These are phyloP conservation scores for Colletotrichum spaethianum DNA, from an alignment of 2,329 filamentous ascomycete genomes.

Conservation along the genomic window DNA sequence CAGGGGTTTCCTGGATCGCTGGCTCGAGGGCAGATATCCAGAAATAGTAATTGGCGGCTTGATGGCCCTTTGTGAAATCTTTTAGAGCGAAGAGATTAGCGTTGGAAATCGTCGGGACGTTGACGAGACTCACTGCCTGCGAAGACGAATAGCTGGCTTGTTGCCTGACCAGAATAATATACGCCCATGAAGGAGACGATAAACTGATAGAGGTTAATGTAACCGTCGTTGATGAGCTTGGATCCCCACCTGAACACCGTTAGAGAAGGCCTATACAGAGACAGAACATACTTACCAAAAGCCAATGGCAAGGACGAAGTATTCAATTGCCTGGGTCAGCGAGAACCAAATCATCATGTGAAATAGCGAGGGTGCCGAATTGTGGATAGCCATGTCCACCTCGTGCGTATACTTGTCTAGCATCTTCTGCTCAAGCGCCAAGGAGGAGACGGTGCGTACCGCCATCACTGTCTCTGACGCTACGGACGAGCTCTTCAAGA, in stretches of 20 bases:
- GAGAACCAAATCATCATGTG: conserved; percentile 46
- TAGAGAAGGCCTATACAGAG: conserved; percentile 38
- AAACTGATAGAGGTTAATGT: conserved; percentile 33
- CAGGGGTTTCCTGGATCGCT: neutral
- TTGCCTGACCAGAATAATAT: conserved; percentile 44
- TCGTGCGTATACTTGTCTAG: conserved; percentile 48
- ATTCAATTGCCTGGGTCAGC: conserved; percentile 48
- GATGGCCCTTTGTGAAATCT: neutral
- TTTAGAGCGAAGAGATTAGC: neutral
- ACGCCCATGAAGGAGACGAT: conserved; percentile 52
- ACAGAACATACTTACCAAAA: conserved; percentile 50
- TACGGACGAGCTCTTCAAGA: conserved; percentile 57
- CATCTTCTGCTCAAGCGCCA: conserved; percentile 54
- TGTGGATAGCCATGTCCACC: conserved; percentile 45
- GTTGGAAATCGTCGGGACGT: neutral
- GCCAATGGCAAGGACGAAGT: conserved; percentile 51
- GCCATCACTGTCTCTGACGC: conserved; percentile 61
- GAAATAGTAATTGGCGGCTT: neutral
- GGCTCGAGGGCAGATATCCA: conserved; percentile 6
- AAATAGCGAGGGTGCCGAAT: conserved; percentile 38
- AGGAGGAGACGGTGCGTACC: conserved; percentile 60
- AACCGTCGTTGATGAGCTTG: conserved; percentile 23
- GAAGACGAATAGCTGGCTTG: conserved; percentile 13
- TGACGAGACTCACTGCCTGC: conserved; percentile 8
- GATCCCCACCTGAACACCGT: conserved; percentile 50